Percentiles rank a stretch among this genome's conserved stretches.
Evolutionary conservation across 2,329 filamentous ascomycete species (phyloP).

Genomic region (Aspergillus sp.): DNA sequence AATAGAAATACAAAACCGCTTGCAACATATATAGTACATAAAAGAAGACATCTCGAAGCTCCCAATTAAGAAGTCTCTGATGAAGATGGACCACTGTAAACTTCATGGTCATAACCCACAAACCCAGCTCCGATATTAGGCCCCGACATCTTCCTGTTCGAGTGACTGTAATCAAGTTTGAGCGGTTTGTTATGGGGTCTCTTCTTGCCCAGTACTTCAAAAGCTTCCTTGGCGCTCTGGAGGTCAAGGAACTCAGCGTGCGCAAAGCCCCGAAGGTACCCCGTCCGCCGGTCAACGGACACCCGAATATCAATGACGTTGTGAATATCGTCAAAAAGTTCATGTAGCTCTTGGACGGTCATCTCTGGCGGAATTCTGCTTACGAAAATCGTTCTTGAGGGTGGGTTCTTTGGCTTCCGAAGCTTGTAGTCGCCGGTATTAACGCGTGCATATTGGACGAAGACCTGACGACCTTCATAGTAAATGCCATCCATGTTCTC

Average conservation of each 20-base stretch:
- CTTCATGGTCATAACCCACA: background rate
- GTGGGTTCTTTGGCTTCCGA: slow-evolving; percentile 30
- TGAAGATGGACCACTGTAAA: background rate
- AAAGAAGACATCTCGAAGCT: background rate
- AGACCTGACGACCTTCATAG: slow-evolving; percentile 58
- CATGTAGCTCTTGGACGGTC: slow-evolving; percentile 74
- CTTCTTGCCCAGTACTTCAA: slow-evolving; percentile 50
- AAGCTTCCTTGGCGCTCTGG: slow-evolving; percentile 57
- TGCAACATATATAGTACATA: slow-evolving; percentile 4
- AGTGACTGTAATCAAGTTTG: slow-evolving; percentile 56
- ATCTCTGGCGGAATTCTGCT: slow-evolving; percentile 84
- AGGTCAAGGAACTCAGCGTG: slow-evolving; percentile 72
- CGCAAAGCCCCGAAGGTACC: slow-evolving; percentile 74
- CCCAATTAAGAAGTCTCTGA: background rate
- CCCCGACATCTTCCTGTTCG: slow-evolving; percentile 2
- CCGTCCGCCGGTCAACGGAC: slow-evolving; percentile 72
- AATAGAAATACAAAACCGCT: slow-evolving; percentile 3
- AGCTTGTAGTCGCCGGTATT: slow-evolving; percentile 6
- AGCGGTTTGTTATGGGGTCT: slow-evolving; percentile 60
- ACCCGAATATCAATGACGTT: slow-evolving; percentile 72
- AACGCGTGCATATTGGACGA: slow-evolving; percentile 52
- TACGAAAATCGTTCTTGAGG: slow-evolving; percentile 66
- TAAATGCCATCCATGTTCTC: slow-evolving; percentile 52
- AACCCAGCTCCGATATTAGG: background rate
- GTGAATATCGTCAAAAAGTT: slow-evolving; percentile 63